A percentile compares a stretch with the other conserved stretches of the same genome.
Evolutionary conservation across 2,329 filamentous ascomycete species (phyloP).

Genomic region (Ceratocystis variospora): DNA sequence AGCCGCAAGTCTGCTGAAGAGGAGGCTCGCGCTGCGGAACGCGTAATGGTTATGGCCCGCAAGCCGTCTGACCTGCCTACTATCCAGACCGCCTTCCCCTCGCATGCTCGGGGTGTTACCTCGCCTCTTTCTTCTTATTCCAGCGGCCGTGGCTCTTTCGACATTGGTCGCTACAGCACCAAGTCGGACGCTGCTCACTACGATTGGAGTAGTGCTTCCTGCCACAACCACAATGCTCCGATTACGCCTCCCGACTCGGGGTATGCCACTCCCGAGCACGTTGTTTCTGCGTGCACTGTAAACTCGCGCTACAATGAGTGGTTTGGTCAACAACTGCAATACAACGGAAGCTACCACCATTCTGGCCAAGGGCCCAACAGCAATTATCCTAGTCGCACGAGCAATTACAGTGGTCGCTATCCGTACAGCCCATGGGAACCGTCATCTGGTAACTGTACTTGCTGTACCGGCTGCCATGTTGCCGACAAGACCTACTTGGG

Average conservation of each 20-base stretch:
- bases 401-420: constrained; percentile 32
- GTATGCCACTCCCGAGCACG: constrained; percentile 47
- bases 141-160: constrained; percentile 23
- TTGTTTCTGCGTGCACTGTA: constrained; percentile 40
- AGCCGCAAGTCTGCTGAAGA: constrained; percentile 39
- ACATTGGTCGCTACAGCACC: constrained; percentile 30
- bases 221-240: constrained; percentile 27
- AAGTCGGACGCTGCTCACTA: constrained; percentile 15
- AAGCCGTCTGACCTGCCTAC: constrained; percentile 37
- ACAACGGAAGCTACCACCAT: constrained; percentile 33
- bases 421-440: constrained; percentile 41
- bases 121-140: constrained; percentile 25
- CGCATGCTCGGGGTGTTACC: constrained; percentile 21
- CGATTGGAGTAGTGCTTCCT: constrained; percentile 19
- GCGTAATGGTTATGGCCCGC: constrained; percentile 30
- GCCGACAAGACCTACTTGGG: constrained; percentile 36
- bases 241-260: constrained; percentile 48
- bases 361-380: constrained; percentile 24
- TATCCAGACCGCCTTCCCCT: constrained; percentile 28
- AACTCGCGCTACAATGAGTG: constrained; percentile 46
- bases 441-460: constrained; percentile 37
- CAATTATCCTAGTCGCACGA: constrained; percentile 30
- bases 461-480: constrained; percentile 31
- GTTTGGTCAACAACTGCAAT: constrained; percentile 36
- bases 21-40: constrained; percentile 18